Conservation (phyloP, 805 yeast species). For the Kodamaea fukazawae region DNA sequence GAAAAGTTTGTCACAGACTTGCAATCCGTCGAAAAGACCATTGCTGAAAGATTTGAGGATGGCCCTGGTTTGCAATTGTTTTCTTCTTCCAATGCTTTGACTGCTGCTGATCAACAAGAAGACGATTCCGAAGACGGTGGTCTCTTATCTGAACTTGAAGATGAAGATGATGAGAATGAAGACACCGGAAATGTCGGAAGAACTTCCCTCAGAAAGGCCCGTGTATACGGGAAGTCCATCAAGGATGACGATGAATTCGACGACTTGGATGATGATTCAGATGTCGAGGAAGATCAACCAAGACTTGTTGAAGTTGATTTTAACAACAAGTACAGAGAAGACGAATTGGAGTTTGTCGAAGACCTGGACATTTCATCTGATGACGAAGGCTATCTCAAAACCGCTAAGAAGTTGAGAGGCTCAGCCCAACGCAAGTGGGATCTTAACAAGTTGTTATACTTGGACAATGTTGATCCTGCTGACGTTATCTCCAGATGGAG, state of each 20-base stretch:
- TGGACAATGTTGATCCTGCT: conserved; percentile 70
- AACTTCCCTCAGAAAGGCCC: conserved; percentile 54
- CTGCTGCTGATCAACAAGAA: conserved; percentile 36
- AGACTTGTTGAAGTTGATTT: conserved; percentile 50
- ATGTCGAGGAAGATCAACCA: conserved; percentile 39
- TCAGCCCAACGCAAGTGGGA: conserved; percentile 63
- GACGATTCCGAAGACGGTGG: conserved; percentile 34
- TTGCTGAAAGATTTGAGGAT: conserved; percentile 54
- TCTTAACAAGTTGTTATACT: conserved; percentile 74
- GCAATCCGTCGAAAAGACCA: conserved; percentile 63
- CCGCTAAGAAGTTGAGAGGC: conserved; percentile 65
- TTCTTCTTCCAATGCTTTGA: conserved; percentile 53
- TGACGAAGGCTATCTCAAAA: conserved; percentile 37
- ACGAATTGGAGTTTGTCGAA: conserved; percentile 43
- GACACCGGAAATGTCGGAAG: conserved; percentile 55
- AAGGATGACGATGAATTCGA: conserved; percentile 47
- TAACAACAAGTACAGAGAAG: conserved; percentile 32
- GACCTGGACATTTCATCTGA: conserved; percentile 46
- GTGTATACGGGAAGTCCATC: conserved; percentile 52
- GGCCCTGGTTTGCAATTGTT: conserved; percentile 77
- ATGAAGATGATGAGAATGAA: conserved; percentile 32
- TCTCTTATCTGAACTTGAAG: conserved; percentile 27
- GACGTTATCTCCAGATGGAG: conserved; percentile 75
- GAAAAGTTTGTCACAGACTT: conserved; percentile 80
- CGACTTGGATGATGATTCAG: conserved; percentile 33